These are phyloP conservation scores for Cyclotella kingstonii DNA, from an alignment of 108 stramenopile genomes.

Conservation along the genomic window DNA sequence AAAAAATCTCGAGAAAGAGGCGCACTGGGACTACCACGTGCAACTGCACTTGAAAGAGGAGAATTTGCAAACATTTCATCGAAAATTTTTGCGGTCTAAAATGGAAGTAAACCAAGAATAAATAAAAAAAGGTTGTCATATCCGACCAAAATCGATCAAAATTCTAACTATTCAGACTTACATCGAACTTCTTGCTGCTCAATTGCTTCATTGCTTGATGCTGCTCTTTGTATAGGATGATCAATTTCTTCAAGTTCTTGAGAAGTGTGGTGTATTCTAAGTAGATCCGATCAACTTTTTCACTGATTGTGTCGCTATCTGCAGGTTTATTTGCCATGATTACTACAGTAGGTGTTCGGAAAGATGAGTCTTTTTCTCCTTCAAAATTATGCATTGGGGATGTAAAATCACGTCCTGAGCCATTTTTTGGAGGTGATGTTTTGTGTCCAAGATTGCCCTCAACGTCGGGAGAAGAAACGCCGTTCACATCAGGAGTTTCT, in stretches of 20 bases:
- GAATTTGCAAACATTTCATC: conserved; percentile 29
- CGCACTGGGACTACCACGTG: conserved; percentile 2
- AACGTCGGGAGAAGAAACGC: too few species aligned
- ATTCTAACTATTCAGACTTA: conserved; percentile 5
- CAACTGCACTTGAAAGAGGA: conserved; percentile 20
- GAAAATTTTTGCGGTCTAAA: conserved; percentile 32
- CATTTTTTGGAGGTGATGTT: too few species aligned
- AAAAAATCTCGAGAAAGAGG: neutral
- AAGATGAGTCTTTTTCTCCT: neutral
- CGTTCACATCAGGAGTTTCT: too few species aligned
- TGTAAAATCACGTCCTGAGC: too few species aligned
- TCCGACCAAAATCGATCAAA: neutral
- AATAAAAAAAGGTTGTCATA: neutral
- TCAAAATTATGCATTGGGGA: too few species aligned
- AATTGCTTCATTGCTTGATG: conserved; percentile 29
- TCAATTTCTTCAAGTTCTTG: conserved; percentile 32
- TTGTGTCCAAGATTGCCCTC: too few species aligned
- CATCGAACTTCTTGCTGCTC: conserved; percentile 34
- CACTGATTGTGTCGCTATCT: conserved; percentile 22
- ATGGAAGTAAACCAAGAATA: neutral
- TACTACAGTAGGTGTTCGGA: neutral
- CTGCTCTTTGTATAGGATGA: conserved; percentile 17
- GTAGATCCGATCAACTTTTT: conserved; percentile 27
- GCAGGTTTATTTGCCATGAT: neutral
- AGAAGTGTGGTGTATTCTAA: conserved; percentile 26